Conservation (phyloP, 148 eudicot species). For the Fagopyrum tataricum region DNA sequence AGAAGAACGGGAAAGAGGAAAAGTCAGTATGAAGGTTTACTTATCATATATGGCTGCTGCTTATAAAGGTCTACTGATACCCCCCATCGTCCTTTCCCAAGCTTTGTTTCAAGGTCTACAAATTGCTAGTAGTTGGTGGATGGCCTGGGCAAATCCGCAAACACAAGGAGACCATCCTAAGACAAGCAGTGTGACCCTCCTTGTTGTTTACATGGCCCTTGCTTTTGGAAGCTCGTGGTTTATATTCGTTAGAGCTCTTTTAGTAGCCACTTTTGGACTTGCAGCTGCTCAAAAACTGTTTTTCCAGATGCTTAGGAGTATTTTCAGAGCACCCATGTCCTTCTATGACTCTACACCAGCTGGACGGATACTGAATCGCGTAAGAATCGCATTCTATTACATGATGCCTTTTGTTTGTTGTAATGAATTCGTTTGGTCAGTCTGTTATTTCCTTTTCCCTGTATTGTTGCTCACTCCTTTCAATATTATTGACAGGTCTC, state of each 20-base stretch:
- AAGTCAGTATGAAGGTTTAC: slow-evolving; percentile 83
- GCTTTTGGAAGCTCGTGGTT: slow-evolving; percentile 91
- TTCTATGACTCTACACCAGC: slow-evolving; percentile 98
- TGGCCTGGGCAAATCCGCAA: slow-evolving; percentile 98
- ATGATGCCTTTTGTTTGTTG: neutral
- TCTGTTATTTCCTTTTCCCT: slow-evolving; percentile 9
- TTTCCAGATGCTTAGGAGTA: slow-evolving; percentile 59
- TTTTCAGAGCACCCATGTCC: slow-evolving; percentile 97
- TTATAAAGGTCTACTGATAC: slow-evolving; percentile 77
- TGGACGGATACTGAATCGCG: slow-evolving; percentile 91
- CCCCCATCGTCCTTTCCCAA: slow-evolving; percentile 77
- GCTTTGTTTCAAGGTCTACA: slow-evolving; percentile 75
- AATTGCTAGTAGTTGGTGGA: slow-evolving; percentile 97
- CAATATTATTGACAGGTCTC: slow-evolving; percentile 56
- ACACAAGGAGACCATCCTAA: slow-evolving; percentile 63
- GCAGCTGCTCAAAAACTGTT: slow-evolving; percentile 86
- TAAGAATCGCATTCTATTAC: slow-evolving; percentile 26
- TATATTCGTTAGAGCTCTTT: slow-evolving; percentile 77
- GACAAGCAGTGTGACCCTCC: slow-evolving; percentile 60
- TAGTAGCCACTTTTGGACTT: slow-evolving; percentile 83
- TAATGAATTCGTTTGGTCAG: neutral
- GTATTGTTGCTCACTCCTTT: slow-evolving; percentile 14
- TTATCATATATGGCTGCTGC: slow-evolving; percentile 87
- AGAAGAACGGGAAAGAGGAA: slow-evolving; percentile 88
- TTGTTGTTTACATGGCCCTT: slow-evolving; percentile 88